Conservation (phyloP, 345 rosid genomes). For the Citrus cavaleriei region DNA sequence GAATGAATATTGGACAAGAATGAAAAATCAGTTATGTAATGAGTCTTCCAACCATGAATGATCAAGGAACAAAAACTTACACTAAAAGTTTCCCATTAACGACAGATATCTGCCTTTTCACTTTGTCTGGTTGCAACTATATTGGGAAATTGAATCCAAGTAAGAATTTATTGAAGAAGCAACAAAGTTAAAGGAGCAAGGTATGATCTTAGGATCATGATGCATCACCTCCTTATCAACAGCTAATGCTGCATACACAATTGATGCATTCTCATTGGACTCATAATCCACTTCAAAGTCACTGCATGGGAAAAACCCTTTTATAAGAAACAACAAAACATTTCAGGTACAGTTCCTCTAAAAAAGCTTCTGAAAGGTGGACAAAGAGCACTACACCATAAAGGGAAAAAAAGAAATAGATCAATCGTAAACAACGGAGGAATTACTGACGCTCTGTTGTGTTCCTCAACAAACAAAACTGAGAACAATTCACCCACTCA, state of each 20-base stretch:
- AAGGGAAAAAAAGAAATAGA: background rate
- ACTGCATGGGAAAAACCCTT: constrained; percentile 35
- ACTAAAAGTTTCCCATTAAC: constrained; percentile 71
- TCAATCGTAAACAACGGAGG: background rate
- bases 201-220: background rate
- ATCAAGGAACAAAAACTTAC: constrained; percentile 37
- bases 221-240: constrained; percentile 81
- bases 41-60: background rate
- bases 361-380: background rate
- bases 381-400: background rate
- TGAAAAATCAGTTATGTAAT: background rate
- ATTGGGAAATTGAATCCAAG: constrained; percentile 4
- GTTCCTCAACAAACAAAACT: background rate
- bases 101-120: constrained; percentile 61
- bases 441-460: background rate
- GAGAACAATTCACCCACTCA: background rate
- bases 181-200: background rate
- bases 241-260: constrained; percentile 59
- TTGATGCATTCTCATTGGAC: constrained; percentile 73
- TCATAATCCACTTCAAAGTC: constrained; percentile 75
- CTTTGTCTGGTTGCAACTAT: constrained; percentile 98
- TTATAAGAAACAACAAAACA: background rate
- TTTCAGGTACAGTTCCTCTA: background rate
- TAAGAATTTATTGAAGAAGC: background rate
- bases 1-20: background rate